These are phyloP conservation scores for Globisporangium sylvaticum DNA, from an alignment of 352 stramenopile genomes.

Conservation along the genomic window DNA sequence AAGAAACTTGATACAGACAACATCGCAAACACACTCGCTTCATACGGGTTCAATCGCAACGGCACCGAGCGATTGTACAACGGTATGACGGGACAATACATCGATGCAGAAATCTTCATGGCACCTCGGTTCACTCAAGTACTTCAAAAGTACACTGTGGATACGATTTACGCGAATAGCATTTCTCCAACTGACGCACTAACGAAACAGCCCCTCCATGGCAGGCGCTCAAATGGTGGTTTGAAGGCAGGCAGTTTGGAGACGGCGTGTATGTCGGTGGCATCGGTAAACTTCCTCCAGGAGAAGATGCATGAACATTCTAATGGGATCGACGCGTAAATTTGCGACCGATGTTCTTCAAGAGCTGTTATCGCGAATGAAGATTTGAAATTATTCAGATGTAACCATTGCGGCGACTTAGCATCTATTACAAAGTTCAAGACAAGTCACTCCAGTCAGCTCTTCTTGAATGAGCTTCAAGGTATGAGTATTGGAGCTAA, in stretches of 20 bases:
- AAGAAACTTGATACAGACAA: not conserved
- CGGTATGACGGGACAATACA: not conserved
- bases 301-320: not conserved
- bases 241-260: not conserved
- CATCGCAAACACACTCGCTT: not conserved
- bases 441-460: conserved; percentile 4
- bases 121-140: not conserved
- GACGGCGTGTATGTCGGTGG: not conserved
- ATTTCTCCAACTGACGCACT: not conserved
- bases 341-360: not conserved
- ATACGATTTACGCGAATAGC: not conserved
- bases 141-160: not conserved
- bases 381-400: conserved; percentile 6
- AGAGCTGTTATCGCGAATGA: not conserved
- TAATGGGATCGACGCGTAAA: not conserved
- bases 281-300: not conserved
- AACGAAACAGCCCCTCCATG: not conserved
- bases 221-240: not conserved
- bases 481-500: not conserved
- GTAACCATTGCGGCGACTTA: conserved; percentile 10
- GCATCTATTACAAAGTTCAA: conserved; percentile 6
- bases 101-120: not conserved
- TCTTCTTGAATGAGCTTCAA: conserved; percentile 10
- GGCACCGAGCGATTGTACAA: not conserved
- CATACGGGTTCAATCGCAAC: not conserved